Percentiles rank a stretch among this genome's conserved stretches.
Conservation (phyloP, 2,329 filamentous ascomycete genomes). For the Colletotrichum kahawae region DNA sequence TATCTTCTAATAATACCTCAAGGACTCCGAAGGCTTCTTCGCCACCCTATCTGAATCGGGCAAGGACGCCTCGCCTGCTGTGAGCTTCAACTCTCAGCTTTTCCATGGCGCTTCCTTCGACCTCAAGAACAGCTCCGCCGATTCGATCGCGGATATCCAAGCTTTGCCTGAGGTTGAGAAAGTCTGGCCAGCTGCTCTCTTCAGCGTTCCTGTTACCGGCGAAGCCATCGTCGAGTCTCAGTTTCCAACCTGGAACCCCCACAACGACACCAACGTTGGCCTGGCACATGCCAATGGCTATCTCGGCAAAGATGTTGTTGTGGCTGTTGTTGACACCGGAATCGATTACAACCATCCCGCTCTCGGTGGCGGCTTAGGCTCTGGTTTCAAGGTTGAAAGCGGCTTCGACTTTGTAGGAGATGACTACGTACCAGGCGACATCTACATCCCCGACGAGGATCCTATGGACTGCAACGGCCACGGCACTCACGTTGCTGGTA, state of each 20-base stretch:
- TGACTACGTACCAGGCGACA: conserved; percentile 29
- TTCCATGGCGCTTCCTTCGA: conserved; percentile 18
- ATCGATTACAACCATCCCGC: conserved; percentile 57
- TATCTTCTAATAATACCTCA: background rate
- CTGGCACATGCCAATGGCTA: background rate
- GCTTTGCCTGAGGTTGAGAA: background rate
- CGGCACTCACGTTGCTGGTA: background rate
- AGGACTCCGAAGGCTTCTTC: conserved; percentile 6
- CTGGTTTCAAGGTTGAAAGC: conserved; percentile 49
- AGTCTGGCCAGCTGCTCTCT: background rate
- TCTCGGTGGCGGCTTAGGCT: conserved; percentile 57
- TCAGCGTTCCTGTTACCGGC: background rate
- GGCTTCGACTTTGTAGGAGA: conserved; percentile 31
- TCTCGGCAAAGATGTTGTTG: background rate
- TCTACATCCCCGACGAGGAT: conserved; percentile 39
- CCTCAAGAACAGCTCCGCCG: background rate
- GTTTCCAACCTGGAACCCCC: background rate
- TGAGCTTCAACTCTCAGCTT: conserved; percentile 10
- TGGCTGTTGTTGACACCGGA: conserved; percentile 35
- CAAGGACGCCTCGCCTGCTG: background rate
- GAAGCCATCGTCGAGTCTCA: background rate
- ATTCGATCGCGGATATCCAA: background rate
- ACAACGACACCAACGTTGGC: background rate
- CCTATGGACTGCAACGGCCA: conserved; percentile 40
- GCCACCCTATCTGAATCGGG: background rate